These are phyloP conservation scores for Aspergillus sergii DNA, from an alignment of 2,329 filamentous ascomycete genomes.

Conservation along the genomic window DNA sequence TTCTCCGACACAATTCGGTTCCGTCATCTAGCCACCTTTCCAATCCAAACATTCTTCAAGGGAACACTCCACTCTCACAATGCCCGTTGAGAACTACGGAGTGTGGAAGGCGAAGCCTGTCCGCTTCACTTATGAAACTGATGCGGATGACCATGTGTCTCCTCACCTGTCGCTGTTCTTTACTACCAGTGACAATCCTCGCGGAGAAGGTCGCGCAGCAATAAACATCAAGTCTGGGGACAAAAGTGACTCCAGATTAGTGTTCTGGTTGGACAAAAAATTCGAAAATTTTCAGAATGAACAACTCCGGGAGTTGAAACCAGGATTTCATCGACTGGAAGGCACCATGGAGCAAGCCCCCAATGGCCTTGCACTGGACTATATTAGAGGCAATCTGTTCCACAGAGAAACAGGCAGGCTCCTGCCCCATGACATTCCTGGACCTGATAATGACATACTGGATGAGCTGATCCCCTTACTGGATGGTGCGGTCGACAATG, in stretches of 20 bases:
- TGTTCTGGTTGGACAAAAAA: slow-evolving; percentile 19
- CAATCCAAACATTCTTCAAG: neutral
- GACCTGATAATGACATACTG: slow-evolving; percentile 38
- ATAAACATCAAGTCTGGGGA: slow-evolving; percentile 24
- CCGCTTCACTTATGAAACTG: slow-evolving; percentile 15
- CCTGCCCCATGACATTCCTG: slow-evolving; percentile 22
- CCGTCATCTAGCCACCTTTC: neutral
- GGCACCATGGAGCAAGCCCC: neutral
- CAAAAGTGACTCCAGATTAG: slow-evolving; percentile 20
- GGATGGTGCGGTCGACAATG: slow-evolving; percentile 11
- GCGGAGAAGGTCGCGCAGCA: slow-evolving; percentile 13
- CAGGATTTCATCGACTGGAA: slow-evolving; percentile 17
- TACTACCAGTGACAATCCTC: slow-evolving; percentile 8
- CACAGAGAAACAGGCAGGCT: slow-evolving; percentile 18
- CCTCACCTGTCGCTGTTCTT: slow-evolving; percentile 21
- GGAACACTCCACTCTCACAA: neutral
- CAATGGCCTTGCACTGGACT: slow-evolving; percentile 13
- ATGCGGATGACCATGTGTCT: slow-evolving; percentile 7
- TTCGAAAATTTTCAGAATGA: slow-evolving; percentile 17
- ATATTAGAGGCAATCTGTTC: slow-evolving; percentile 20
- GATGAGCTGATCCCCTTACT: slow-evolving; percentile 20
- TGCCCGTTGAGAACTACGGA: slow-evolving; percentile 22
- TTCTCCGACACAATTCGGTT: neutral
- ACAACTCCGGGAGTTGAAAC: slow-evolving; percentile 7
- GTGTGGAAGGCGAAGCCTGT: slow-evolving; percentile 21